Evolutionary conservation across 2,329 filamentous ascomycete species (phyloP).

Genomic region (Colletotrichum neosansevieriae): DNA sequence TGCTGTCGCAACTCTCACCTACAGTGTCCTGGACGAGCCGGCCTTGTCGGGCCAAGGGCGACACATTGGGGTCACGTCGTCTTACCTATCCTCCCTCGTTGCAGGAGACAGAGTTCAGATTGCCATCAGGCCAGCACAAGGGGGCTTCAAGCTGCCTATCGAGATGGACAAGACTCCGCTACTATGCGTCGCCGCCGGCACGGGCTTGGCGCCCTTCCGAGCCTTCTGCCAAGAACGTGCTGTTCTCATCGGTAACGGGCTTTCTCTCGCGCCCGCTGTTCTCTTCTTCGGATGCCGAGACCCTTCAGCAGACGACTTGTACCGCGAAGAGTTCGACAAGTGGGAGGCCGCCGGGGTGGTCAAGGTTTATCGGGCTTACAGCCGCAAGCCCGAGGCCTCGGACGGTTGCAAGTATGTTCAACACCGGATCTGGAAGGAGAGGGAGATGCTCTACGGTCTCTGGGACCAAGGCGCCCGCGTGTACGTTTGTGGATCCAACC

Average conservation of each 20-base stretch:
- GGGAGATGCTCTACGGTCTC: conserved; percentile 47
- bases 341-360: conserved; percentile 65
- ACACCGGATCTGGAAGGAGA: conserved; percentile 54
- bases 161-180: conserved; percentile 86
- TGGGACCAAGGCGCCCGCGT: conserved; percentile 60
- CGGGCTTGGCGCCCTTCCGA: conserved; percentile 96
- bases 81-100: conserved; percentile 66
- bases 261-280: conserved; percentile 50
- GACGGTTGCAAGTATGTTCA: conserved; percentile 63
- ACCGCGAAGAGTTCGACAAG: conserved; percentile 54
- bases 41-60: conserved; percentile 62
- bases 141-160: conserved; percentile 88
- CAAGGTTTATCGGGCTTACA: conserved; percentile 69
- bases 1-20: conserved; percentile 70
- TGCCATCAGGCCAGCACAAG: conserved; percentile 57
- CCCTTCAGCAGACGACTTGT: conserved; percentile 58
- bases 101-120: conserved; percentile 61
- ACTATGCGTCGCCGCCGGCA: conserved; percentile 90
- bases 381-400: conserved; percentile 54
- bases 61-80: conserved; percentile 71
- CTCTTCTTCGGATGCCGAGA: conserved; percentile 64
- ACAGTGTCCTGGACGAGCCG: conserved; percentile 67
- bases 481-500: conserved; percentile 71
- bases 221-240: conserved; percentile 98
- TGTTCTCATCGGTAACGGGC: conserved; percentile 63